A percentile compares a stretch with the other conserved stretches of the same genome.
These are phyloP conservation scores for Epichloe amarillans DNA, from an alignment of 2,329 filamentous ascomycete species.

Conservation along the genomic window DNA sequence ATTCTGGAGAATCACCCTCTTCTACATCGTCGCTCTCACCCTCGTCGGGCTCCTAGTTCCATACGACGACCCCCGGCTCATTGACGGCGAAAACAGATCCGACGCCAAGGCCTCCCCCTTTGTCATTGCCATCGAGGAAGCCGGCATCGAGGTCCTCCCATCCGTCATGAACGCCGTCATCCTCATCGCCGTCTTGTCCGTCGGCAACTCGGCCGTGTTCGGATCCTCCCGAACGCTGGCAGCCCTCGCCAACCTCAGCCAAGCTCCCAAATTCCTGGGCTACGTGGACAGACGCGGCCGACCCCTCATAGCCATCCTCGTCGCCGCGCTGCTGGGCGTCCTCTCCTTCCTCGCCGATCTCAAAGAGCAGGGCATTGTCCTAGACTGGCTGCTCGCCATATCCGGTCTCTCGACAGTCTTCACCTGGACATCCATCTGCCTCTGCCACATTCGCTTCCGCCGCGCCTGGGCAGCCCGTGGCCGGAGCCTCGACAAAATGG, in stretches of 20 bases:
- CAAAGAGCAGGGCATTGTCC: slow-evolving; percentile 44
- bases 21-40: slow-evolving; percentile 74
- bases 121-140: slow-evolving; percentile 80
- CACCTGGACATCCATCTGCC: slow-evolving; percentile 73
- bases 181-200: slow-evolving; percentile 76
- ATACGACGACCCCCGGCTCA: slow-evolving; percentile 51
- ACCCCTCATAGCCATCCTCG: slow-evolving; percentile 57
- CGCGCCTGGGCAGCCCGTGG: slow-evolving; percentile 59
- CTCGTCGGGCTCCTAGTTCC: slow-evolving; percentile 74
- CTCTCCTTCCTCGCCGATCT: slow-evolving; percentile 62
- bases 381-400: slow-evolving; percentile 68
- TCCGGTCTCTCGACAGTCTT: slow-evolving; percentile 63
- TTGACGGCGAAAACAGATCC: slow-evolving; percentile 39
- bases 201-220: slow-evolving; percentile 85
- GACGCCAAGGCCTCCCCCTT: slow-evolving; percentile 75
- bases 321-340: slow-evolving; percentile 56
- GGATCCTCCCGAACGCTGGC: slow-evolving; percentile 83
- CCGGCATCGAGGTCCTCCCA: slow-evolving; percentile 67
- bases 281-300: slow-evolving; percentile 78
- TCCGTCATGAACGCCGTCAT: slow-evolving; percentile 94
- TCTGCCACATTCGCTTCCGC: slow-evolving; percentile 89
- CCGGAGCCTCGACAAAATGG: slow-evolving; percentile 60
- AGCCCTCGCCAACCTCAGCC: slow-evolving; percentile 75
- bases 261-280: slow-evolving; percentile 62
- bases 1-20: slow-evolving; percentile 85